These are phyloP conservation scores for Kappamyces sp. DNA, from an alignment of 192 early-diverging fungal species.

Conservation along the genomic window DNA sequence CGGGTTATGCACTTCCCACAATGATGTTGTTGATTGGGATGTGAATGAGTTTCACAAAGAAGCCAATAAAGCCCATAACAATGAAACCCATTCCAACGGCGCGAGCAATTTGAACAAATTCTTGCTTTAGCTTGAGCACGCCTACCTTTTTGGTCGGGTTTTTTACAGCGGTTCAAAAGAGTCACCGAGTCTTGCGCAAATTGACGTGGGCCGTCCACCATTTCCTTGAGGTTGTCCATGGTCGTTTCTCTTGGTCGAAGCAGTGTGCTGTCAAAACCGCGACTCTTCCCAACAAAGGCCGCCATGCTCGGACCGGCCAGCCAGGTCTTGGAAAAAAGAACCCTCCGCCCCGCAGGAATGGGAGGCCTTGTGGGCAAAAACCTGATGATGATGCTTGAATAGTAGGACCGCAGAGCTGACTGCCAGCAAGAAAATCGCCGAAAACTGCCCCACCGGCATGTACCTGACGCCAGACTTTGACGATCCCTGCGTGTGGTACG, in stretches of 20 bases:
- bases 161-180: constrained; percentile 93
- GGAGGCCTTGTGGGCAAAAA: background rate
- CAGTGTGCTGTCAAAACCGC: background rate
- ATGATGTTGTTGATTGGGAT: constrained; percentile 99
- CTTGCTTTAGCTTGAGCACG: constrained; percentile 33
- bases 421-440: background rate
- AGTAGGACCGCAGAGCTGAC: background rate
- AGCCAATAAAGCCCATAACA: constrained; percentile 95
- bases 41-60: constrained; percentile 98
- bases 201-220: constrained; percentile 83
- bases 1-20: constrained; percentile 41
- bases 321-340: background rate
- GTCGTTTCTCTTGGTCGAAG: background rate
- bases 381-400: background rate
- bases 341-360: background rate
- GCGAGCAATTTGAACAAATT: constrained; percentile 89
- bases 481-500: background rate
- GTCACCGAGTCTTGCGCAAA: constrained; percentile 88
- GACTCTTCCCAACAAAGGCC: background rate
- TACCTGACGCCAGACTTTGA: background rate
- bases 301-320: background rate
- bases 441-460: background rate
- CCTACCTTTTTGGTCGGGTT: constrained; percentile 88
- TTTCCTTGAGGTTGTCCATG: constrained; percentile 53
- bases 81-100: constrained; percentile 93